Conservation (phyloP, 805 yeast genomes). For the Metschnikowia chrysomelidarum region DNA sequence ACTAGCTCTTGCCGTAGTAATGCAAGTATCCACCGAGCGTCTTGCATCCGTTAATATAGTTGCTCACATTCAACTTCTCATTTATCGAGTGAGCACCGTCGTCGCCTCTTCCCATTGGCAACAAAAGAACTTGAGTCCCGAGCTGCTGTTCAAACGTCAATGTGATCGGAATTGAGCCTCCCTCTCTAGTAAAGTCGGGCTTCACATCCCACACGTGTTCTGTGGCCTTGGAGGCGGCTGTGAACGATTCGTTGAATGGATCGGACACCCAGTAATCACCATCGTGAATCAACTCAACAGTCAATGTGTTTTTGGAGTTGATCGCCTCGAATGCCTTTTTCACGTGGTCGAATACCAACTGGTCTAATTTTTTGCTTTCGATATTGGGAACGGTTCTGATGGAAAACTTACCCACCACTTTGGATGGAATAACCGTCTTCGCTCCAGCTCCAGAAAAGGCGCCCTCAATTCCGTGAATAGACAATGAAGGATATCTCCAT, state of each 20-base stretch:
- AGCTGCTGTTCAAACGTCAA: conserved; percentile 86
- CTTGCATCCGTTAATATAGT: conserved; percentile 92
- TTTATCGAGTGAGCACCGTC: conserved; percentile 99
- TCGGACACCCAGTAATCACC: conserved; percentile 97
- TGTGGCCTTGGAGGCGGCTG: conserved; percentile 94
- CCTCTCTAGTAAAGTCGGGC: conserved; percentile 98
- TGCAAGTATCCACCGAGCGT: conserved; percentile 92
- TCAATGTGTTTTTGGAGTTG: conserved; percentile 71
- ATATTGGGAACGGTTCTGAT: conserved; percentile 97
- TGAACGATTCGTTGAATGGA: conserved; percentile 88
- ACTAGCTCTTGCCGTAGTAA: conserved; percentile 50
- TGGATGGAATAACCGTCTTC: conserved; percentile 96
- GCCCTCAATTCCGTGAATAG: conserved; percentile 96
- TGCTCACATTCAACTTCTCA: conserved; percentile 85
- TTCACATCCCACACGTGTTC: conserved; percentile 91
- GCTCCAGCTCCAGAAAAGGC: conserved; percentile 96
- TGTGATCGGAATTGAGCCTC: conserved; percentile 98
- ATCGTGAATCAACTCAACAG: conserved; percentile 80
- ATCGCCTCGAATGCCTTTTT: conserved; percentile 63
- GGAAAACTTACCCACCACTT: conserved; percentile 90
- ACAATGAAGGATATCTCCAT: conserved; percentile 97
- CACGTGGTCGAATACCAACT: conserved; percentile 71
- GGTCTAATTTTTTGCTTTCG: conserved; percentile 72
- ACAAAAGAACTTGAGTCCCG: conserved; percentile 78
- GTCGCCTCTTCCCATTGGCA: conserved; percentile 98